A percentile compares a stretch with the other conserved stretches of the same genome.
Conservation (phyloP, 352 stramenopile genomes). For the Pythium scleroteichum region DNA sequence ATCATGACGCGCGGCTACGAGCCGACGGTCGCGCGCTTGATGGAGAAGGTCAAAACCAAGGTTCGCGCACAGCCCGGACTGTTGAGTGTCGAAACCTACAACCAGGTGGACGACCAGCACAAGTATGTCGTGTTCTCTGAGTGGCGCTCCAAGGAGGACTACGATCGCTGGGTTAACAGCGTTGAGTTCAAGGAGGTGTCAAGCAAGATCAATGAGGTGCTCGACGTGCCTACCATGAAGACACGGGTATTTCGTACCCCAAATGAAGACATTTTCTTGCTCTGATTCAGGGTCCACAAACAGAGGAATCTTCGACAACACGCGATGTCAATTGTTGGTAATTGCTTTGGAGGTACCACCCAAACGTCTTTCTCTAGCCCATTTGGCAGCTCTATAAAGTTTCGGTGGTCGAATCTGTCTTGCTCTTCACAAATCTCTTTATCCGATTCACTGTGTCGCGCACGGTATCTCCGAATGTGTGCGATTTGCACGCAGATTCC, state of each 20-base stretch:
- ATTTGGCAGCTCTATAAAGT: slow-evolving; percentile 2
- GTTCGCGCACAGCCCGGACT: slow-evolving; percentile 75
- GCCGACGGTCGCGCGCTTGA: slow-evolving; percentile 76
- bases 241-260: slow-evolving; percentile 80
- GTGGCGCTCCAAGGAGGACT: slow-evolving; percentile 82
- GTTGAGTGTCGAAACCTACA: slow-evolving; percentile 78
- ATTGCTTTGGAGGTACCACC: too few relatives aligned
- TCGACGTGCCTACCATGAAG: slow-evolving; percentile 81
- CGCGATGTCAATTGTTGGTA: too few relatives aligned
- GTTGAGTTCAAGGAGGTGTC: slow-evolving; percentile 80
- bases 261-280: slow-evolving; percentile 83
- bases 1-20: slow-evolving; percentile 89
- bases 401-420: slow-evolving; percentile 15
- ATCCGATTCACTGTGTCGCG: slow-evolving; percentile 85
- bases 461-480: slow-evolving; percentile 81
- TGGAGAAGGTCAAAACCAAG: slow-evolving; percentile 85
- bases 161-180: slow-evolving; percentile 77
- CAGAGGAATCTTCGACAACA: background rate
- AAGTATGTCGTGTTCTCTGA: slow-evolving; percentile 91
- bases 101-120: slow-evolving; percentile 72
- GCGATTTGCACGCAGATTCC: slow-evolving; percentile 78
- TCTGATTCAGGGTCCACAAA: slow-evolving; percentile 47
- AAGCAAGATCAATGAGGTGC: slow-evolving; percentile 79
- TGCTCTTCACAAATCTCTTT: slow-evolving; percentile 88
- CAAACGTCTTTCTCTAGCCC: too few relatives aligned